These are phyloP conservation scores for Rhodomyrtus tomentosa DNA, from an alignment of 345 rosid species.

Conservation along the genomic window DNA sequence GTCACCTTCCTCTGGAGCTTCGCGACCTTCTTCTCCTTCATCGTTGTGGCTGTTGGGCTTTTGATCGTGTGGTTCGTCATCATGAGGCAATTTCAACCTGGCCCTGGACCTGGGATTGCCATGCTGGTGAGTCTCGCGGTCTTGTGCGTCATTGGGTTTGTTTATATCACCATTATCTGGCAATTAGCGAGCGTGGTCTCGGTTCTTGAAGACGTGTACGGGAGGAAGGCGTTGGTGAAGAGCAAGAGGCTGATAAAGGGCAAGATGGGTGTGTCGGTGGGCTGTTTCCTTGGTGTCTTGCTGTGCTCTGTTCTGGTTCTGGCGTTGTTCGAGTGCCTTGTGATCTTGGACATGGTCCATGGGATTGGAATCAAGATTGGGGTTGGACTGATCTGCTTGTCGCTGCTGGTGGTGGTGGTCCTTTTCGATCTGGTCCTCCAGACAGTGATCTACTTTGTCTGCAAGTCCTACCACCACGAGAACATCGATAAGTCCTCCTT, in stretches of 20 bases:
- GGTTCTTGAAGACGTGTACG: conserved; percentile 29
- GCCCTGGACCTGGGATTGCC: background rate
- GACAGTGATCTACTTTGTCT: conserved; percentile 37
- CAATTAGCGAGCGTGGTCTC: conserved; percentile 38
- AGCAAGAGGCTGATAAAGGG: conserved; percentile 23
- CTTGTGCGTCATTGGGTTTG: conserved; percentile 8
- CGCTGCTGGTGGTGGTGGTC: conserved; percentile 10
- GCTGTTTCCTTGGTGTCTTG: conserved; percentile 2
- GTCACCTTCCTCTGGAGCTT: background rate
- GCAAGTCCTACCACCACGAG: conserved; percentile 46
- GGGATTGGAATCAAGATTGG: background rate
- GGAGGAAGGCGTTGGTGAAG: conserved; percentile 28
- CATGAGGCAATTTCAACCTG: background rate
- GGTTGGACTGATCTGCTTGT: conserved; percentile 16
- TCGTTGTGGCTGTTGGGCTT: background rate
- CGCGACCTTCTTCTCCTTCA: background rate
- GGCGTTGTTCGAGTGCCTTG: background rate
- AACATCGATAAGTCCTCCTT: conserved; percentile 6
- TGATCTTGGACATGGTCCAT: background rate
- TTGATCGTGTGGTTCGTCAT: background rate
- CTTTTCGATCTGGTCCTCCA: conserved; percentile 22
- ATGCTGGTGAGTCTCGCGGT: background rate
- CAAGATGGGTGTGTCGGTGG: conserved; percentile 14
- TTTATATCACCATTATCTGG: conserved; percentile 25
- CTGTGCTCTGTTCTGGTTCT: conserved; percentile 1